These are phyloP conservation scores for Mycena metata DNA, from an alignment of 768 basidiomycete genomes.

Conservation along the genomic window DNA sequence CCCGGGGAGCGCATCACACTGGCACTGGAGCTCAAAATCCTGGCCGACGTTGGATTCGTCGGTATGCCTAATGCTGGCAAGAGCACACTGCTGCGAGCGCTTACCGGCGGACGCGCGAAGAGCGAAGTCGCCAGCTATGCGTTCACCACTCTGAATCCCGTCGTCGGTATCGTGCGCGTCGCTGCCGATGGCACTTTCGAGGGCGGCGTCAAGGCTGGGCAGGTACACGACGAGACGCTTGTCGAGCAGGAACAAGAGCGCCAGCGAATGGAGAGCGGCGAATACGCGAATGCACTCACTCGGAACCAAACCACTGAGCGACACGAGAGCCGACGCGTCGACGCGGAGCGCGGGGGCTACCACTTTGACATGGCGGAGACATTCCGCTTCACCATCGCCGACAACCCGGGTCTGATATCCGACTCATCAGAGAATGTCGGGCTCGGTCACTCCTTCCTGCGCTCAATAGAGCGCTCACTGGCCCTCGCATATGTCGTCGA, in stretches of 20 bases:
- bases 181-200: constrained; percentile 83
- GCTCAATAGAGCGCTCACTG: constrained; percentile 92
- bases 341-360: constrained; percentile 55
- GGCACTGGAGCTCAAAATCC: constrained; percentile 91
- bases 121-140: constrained; percentile 91
- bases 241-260: constrained; percentile 64
- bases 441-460: constrained; percentile 93
- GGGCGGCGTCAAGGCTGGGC: constrained; percentile 63
- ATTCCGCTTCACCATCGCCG: constrained; percentile 94
- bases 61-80: constrained; percentile 97
- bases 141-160: constrained; percentile 96
- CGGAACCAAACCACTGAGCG: constrained; percentile 57
- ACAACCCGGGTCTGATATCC: constrained; percentile 94
- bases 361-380: constrained; percentile 75
- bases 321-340: constrained; percentile 29
- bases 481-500: constrained; percentile 96
- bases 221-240: constrained; percentile 76
- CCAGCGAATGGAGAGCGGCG: constrained; percentile 65
- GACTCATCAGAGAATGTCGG: constrained; percentile 91
- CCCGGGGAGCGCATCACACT: constrained; percentile 85
- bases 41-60: constrained; percentile 96
- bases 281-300: constrained; percentile 62
- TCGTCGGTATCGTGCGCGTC: constrained; percentile 91
- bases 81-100: constrained; percentile 90
- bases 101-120: constrained; percentile 88